These are phyloP conservation scores for Hyphopichia homilentoma DNA, from an alignment of 805 yeast genomes.

Conservation along the genomic window DNA sequence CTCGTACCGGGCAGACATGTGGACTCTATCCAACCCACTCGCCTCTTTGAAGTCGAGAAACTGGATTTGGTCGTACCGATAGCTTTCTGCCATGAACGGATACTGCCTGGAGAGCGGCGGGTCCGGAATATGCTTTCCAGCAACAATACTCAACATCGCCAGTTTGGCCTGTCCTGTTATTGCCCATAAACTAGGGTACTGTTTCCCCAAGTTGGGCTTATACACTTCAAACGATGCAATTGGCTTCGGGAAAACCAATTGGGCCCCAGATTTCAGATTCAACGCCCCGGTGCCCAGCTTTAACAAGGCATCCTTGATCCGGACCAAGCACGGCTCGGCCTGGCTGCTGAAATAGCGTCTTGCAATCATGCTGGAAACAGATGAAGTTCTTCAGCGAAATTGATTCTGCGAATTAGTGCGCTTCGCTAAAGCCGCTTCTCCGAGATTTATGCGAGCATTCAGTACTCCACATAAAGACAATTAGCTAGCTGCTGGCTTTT, in stretches of 20 bases:
- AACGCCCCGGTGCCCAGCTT: constrained; percentile 5
- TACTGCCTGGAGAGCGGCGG: constrained; percentile 55
- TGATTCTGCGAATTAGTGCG: too few species aligned
- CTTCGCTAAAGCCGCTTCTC: too few species aligned
- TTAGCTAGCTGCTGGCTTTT: too few species aligned
- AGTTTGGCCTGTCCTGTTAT: constrained; percentile 46
- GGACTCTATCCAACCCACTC: constrained; percentile 48
- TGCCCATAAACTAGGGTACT: constrained; percentile 25
- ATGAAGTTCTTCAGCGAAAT: too few species aligned
- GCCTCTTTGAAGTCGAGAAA: constrained; percentile 32
- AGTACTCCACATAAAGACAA: too few species aligned
- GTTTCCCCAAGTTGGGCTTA: constrained; percentile 8
- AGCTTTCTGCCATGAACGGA: constrained; percentile 40
- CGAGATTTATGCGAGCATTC: too few species aligned
- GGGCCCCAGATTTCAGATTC: neutral
- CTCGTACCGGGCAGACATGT: constrained; percentile 87
- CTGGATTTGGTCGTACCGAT: constrained; percentile 27
- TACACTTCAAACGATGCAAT: constrained; percentile 21
- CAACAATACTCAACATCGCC: constrained; percentile 50
- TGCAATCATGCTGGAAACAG: too few species aligned
- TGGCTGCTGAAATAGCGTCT: neutral
- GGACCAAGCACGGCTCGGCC: constrained; percentile 10
- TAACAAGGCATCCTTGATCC: constrained; percentile 22
- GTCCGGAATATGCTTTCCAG: constrained; percentile 49
- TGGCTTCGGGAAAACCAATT: constrained; percentile 20